These are phyloP conservation scores for Penicillium maclennaniae DNA, from an alignment of 495 filamentous ascomycete species.

Conservation along the genomic window DNA sequence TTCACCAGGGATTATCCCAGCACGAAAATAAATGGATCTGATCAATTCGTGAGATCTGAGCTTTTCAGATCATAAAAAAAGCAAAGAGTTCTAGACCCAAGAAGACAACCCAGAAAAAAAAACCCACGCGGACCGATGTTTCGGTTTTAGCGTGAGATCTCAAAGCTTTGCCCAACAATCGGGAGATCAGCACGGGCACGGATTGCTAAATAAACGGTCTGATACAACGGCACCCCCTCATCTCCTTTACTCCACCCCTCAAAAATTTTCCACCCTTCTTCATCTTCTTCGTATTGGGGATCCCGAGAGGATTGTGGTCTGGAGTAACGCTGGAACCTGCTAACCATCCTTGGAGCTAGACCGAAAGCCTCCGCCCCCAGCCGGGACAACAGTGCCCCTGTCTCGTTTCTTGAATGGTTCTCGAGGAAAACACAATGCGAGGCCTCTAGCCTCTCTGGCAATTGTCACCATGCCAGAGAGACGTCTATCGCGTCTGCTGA, in stretches of 20 bases:
- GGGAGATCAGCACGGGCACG: slow-evolving; percentile 17
- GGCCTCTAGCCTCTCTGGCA: slow-evolving; percentile 4
- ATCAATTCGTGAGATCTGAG: background rate
- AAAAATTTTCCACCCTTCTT: background rate
- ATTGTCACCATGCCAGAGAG: slow-evolving; percentile 32
- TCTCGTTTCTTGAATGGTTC: background rate
- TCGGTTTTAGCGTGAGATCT: slow-evolving; percentile 12
- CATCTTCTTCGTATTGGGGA: no score
- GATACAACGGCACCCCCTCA: slow-evolving; percentile 8
- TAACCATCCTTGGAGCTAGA: slow-evolving; percentile 2
- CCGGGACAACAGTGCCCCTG: slow-evolving; percentile 4
- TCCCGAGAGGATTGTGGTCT: background rate
- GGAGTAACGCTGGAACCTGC: background rate
- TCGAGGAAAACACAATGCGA: background rate
- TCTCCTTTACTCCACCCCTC: background rate
- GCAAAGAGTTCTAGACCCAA: background rate
- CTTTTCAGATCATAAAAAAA: background rate
- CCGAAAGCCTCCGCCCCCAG: slow-evolving; percentile 2
- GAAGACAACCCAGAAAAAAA: background rate
- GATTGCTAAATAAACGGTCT: background rate
- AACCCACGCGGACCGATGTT: slow-evolving; percentile 5
- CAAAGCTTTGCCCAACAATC: slow-evolving; percentile 9
- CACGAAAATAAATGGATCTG: background rate
- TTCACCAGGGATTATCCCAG: background rate
- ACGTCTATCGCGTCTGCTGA: slow-evolving; percentile 34